Percentiles rank a stretch among this genome's conserved stretches.
Evolutionary conservation across 768 basidiomycete species (phyloP).

Genomic region (Albatrellus ellisii): DNA sequence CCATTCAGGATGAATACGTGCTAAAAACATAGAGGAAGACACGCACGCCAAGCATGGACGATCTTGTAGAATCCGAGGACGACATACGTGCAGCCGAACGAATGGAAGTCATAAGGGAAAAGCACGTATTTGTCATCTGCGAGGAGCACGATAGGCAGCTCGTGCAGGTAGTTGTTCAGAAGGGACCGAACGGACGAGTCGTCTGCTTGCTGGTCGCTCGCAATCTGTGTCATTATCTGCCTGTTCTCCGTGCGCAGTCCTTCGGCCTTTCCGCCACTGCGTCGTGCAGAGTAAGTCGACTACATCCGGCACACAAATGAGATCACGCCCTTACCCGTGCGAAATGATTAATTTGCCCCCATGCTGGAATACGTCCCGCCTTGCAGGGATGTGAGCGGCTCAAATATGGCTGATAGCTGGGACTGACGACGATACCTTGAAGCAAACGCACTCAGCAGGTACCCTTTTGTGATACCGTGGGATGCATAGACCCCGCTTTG

Average conservation of each 20-base stretch:
- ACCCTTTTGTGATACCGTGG: constrained; percentile 53
- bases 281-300: constrained; percentile 3
- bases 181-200: constrained; percentile 65
- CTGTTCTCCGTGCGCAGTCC: constrained; percentile 34
- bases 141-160: constrained; percentile 52
- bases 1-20: constrained; percentile 7
- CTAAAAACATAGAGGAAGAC: background rate
- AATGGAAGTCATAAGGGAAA: constrained; percentile 58
- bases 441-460: constrained; percentile 60
- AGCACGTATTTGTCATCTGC: constrained; percentile 61
- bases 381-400: too few species aligned
- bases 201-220: constrained; percentile 52
- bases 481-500: constrained; percentile 69
- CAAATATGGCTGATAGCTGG: constrained; percentile 1
- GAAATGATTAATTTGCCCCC: constrained; percentile 66
- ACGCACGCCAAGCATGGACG: constrained; percentile 54
- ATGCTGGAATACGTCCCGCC: constrained; percentile 56
- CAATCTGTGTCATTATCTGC: constrained; percentile 25
- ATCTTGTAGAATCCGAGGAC: constrained; percentile 66
- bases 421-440: constrained; percentile 33
- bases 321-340: constrained; percentile 46
- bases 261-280: constrained; percentile 59
- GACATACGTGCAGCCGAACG: constrained; percentile 35
- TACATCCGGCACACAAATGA: background rate
- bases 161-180: constrained; percentile 38